Evolutionary conservation across 495 filamentous ascomycete genomes (phyloP), one percentile per base, ranked within the genome.

Genomic region (Echria macrotheca): DNA sequence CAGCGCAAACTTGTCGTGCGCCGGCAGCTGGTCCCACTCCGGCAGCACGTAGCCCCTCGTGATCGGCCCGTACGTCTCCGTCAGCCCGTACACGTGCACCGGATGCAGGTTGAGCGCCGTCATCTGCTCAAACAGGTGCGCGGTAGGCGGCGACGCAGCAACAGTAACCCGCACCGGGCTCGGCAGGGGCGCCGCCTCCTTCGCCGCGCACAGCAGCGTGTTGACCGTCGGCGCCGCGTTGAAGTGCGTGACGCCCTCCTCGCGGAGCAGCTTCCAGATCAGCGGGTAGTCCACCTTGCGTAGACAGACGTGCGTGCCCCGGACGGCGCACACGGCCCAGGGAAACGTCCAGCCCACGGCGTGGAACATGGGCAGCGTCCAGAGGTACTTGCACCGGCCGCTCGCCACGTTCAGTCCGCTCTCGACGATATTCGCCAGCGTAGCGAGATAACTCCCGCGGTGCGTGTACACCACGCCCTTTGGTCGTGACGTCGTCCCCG

Each of bases 351-450:
- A 91, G 62, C 91, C 91, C 57, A 86, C 80, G 18, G 93, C 93
- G 72, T 98, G 93, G 61, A 98, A 98, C 89, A 96, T 93, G 1
- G 90, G 90, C 41, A 96, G 65, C 23, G 85, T 96, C 90, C 90
- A 96, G 28, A 96, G 73, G 70, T 94, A 96, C 51, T 80, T 79
- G 65, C 84, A 87, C 44, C 86, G 68, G 12, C 81, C 84, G 0
- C 61, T 64, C 44, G 80, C 70, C 32, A 71, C 76, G 63, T 93
- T 95, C 31, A 98, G 70, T 0, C 87, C 86, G 8, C 85, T 88
- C 66, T 98, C 93, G 36, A 97, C 79, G 4, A 96, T 67, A 64
- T 97, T 97, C 2, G 68, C 91, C 45, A 96, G 52, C 0, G 89
- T 75, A 0, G 87, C 93, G 7, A 98, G 72, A 63, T 98, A 98